Evolutionary conservation across 176 grass and related monocot species (phyloP).

Genomic region (Carex cristatella): DNA sequence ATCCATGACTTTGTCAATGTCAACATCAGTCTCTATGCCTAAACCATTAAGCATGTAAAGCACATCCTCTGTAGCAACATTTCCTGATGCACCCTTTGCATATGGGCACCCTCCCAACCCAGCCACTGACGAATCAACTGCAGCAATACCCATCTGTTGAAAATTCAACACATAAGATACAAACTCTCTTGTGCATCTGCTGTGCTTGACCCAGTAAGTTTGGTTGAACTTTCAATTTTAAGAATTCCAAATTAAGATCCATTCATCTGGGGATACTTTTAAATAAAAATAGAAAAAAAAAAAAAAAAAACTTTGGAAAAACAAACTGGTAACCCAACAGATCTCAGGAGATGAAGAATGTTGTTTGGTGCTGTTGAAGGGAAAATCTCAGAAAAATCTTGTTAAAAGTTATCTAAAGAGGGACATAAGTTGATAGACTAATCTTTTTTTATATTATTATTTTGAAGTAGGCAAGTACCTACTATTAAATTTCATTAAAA

Average conservation of each 20-base stretch:
- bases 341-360: not conserved
- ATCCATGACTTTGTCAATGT: constrained; percentile 69
- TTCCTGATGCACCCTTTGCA: constrained; percentile 75
- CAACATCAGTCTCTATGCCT: constrained; percentile 63
- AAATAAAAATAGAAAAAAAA: not conserved
- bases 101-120: constrained; percentile 87
- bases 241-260: not conserved
- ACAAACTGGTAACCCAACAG: not conserved
- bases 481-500: too few relatives aligned
- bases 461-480: too few relatives aligned
- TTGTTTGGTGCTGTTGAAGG: not conserved
- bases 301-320: not conserved
- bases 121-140: constrained; percentile 72
- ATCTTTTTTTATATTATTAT: not conserved
- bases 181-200: not conserved
- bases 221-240: not conserved
- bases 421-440: not conserved
- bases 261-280: not conserved
- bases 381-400: not conserved
- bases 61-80: constrained; percentile 76
- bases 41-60: constrained; percentile 93
- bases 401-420: not conserved
- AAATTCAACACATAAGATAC: not conserved
- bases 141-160: constrained; percentile 63
- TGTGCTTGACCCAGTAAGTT: not conserved